phyloP scores from a whole-genome alignment of 140 eudicot genomes.

The Artemisia princeps region DNA sequence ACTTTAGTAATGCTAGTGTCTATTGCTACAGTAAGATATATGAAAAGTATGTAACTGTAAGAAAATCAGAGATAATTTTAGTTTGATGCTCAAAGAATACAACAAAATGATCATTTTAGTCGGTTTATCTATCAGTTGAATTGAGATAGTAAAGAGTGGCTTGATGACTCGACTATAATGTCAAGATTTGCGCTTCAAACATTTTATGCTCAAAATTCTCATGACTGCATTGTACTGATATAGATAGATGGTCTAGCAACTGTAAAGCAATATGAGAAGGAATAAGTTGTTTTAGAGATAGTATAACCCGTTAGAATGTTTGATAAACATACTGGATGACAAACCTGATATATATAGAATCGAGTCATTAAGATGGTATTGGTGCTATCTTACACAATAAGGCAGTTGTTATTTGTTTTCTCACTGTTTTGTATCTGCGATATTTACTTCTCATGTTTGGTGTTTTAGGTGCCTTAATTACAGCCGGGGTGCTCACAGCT shows the following conservation, averaged over 20 bases:
- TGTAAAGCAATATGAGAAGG: neutral
- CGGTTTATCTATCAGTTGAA: neutral
- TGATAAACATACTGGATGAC: neutral
- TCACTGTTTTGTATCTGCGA: neutral
- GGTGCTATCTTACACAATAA: neutral
- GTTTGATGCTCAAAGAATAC: conserved; percentile 12
- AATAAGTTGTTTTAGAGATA: neutral
- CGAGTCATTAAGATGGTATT: neutral
- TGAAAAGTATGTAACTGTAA: neutral
- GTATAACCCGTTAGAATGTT: neutral
- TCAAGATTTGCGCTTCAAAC: too few species aligned
- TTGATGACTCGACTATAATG: too few species aligned
- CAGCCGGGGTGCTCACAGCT: conserved; percentile 94
- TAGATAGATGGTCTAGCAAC: neutral
- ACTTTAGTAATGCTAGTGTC: neutral
- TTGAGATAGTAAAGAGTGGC: too few species aligned
- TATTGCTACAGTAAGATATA: neutral
- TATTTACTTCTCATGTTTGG: conserved; percentile 6
- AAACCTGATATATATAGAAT: conserved; percentile 8
- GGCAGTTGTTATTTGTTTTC: neutral
- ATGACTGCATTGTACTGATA: neutral
- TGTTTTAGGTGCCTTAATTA: conserved; percentile 75
- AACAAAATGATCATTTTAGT: conserved; percentile 4
- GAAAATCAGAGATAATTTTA: neutral
- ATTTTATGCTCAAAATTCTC: too few species aligned